phyloP scores from a whole-genome alignment of 2,329 filamentous ascomycete genomes.

The Ophiostoma ips region DNA sequence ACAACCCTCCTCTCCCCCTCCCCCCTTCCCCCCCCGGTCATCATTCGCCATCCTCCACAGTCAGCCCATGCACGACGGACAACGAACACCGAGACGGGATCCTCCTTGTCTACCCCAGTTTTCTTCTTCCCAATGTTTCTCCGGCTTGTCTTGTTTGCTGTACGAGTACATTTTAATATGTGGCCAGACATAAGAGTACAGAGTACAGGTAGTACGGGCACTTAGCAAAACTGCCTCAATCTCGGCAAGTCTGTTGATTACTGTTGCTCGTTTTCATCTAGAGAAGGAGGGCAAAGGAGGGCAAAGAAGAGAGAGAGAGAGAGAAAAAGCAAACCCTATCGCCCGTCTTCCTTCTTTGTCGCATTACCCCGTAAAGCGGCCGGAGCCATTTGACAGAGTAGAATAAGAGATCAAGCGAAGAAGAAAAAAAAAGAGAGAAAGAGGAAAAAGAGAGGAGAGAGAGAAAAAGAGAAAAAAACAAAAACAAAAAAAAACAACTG shows the following conservation, averaged over 20 bases:
- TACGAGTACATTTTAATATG: not conserved
- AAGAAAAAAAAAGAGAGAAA: not conserved
- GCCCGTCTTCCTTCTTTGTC: too few species aligned
- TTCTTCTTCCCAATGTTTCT: not conserved
- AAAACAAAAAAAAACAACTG: not conserved
- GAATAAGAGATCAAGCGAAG: too few species aligned
- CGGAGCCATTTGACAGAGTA: not conserved
- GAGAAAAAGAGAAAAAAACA: not conserved
- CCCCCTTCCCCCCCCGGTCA: not conserved
- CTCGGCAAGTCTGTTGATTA: too few species aligned
- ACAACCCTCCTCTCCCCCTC: not conserved
- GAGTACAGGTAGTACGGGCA: too few species aligned
- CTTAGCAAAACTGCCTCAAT: too few species aligned
- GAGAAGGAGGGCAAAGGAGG: too few species aligned
- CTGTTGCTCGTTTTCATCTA: too few species aligned
- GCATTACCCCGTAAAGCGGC: not conserved
- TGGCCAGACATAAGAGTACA: too few species aligned
- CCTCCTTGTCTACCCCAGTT: not conserved
- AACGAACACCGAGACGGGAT: conserved; percentile 2
- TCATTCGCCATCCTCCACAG: not conserved
- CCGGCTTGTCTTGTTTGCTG: not conserved
- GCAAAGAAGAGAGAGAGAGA: too few species aligned
- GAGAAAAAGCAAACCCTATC: too few species aligned
- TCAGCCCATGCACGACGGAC: not conserved
- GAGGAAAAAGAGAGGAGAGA: not conserved